phyloP scores from a whole-genome alignment of 2,329 filamentous ascomycete genomes.

The Penicillium decumbens region DNA sequence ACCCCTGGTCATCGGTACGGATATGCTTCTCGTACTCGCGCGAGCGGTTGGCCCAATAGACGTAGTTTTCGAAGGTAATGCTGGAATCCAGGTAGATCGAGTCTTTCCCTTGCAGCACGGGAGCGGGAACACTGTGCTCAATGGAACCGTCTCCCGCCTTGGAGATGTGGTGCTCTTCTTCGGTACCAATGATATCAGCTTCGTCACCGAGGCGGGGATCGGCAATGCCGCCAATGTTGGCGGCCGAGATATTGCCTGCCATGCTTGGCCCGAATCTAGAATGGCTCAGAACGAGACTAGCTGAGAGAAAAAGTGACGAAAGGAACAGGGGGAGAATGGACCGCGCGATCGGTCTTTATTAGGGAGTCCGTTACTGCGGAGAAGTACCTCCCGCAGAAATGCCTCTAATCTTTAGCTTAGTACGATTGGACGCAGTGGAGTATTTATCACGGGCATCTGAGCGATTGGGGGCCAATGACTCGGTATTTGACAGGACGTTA shows the following conservation, averaged over 20 bases:
- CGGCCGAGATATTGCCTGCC: conserved; percentile 11
- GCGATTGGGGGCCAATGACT: background rate
- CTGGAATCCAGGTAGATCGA: conserved; percentile 22
- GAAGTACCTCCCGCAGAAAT: background rate
- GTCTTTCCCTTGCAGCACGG: background rate
- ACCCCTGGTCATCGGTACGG: conserved; percentile 14
- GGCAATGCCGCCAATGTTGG: conserved; percentile 7
- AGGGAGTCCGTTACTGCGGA: background rate
- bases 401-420: background rate
- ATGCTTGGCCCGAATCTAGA: background rate
- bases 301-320: background rate
- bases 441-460: background rate
- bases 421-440: background rate
- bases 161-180: conserved; percentile 16
- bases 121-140: conserved; percentile 1
- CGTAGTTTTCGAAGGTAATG: conserved; percentile 37
- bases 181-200: conserved; percentile 15
- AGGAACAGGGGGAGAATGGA: background rate
- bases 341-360: background rate
- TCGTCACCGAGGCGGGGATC: conserved; percentile 18
- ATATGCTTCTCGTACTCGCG: conserved; percentile 29
- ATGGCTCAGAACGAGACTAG: background rate
- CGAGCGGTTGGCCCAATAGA: conserved; percentile 34
- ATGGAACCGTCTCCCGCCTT: background rate
- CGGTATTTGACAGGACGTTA: background rate